Base-by-base conservation (phyloP, 139 green algal genomes). In the Gonium pectorale region DNA sequence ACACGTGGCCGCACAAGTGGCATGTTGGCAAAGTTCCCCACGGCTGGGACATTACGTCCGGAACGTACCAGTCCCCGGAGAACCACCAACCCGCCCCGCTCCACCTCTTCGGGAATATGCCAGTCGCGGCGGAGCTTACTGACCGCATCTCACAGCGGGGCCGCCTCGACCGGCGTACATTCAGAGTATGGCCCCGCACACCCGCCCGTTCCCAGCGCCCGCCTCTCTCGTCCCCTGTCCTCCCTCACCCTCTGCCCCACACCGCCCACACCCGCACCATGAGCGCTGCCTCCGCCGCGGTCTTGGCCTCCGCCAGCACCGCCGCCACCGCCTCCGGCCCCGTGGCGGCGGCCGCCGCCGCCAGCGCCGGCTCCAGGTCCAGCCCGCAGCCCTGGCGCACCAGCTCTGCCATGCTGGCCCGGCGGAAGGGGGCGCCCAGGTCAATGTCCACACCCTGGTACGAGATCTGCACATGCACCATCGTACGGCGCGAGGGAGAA, bases 321-420 rank as follows among this genome's bases (percentile, higher is more conserved):
- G 31, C 60, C 41, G 77, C 71, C 67, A 13, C 41, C 67, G 27
- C 41, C 41, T 26, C 67, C 70, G 31, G 11, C 15, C 35, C 35
- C 37, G 66, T 15, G 29, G 29, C 69, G 44, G 44, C 69, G 44
- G 49, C 37, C 21, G 74, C 74, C 29, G 85, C 87, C 27, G 85
- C 78, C 37, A 89, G 86, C 5, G 89, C 88, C 1, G 68, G 86
- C 67, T 92, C 87, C 43, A 95, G 52, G 33, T 89, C 89, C 2
- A 86, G 38, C 1, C 68, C 80, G n/a, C 92, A 92, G 21, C 89
- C 94, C 9, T 98, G 91, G 51, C 90, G 63, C 31, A 99, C 97
- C 43, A 98, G 92, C 38, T 97, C 89, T 56, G 94, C 91, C 97
- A 99, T 99, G 37, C 90, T 95, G 26, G 90, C 95, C 2, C 96